Base-by-base conservation (phyloP, 352 stramenopile genomes). In the Phytopythium helicoides region DNA sequence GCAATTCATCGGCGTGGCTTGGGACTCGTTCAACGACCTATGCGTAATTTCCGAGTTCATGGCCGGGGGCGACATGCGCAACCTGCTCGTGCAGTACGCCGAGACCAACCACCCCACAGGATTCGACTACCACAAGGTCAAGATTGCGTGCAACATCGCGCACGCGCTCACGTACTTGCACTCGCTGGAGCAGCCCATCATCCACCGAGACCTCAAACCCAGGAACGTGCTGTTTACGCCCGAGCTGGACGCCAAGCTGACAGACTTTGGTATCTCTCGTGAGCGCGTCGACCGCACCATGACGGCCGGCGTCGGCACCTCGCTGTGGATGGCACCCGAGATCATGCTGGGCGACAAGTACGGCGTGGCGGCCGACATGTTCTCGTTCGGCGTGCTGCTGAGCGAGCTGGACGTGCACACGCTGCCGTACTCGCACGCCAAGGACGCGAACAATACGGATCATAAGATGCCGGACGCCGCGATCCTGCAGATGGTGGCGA, bases 141-240 rank as follows among this genome's bases (percentile, higher is more conserved):
- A 18, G 37, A 18, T 42, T 12, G 18, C 37, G 15, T 16, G 15
- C 15, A 6, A 42, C 37, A 12, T 42, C 15, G 37, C 37, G 15
- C 37, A 42, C 37, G 37, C 37, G 5, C 18, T 42, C 5, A 42
- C 37, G 37, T 42, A 42, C 18, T 22, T 42, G 12, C 37, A 42
- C 37, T 22, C 37, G 37, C 37, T 42, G 6, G 28, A 33, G 28
- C 37, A 42, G 37, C 37, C 37, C 6, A 18, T 92, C n/a, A 88
- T 92, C 60, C 82, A 92, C 49, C 80, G 80, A 23, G 80, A 90
- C 52, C 59, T 90, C 31, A 90, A 90, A 56, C 86, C 77, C 9
- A 87, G 86, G 60, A 90, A 90, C 66, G 80, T 91, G 54, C 55
- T 91, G 51, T 47, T 91, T 54, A 73, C 88, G 47, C 6, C 4